Conservation (phyloP, 257 asterid species). For the Thymus quinquecostatus region DNA sequence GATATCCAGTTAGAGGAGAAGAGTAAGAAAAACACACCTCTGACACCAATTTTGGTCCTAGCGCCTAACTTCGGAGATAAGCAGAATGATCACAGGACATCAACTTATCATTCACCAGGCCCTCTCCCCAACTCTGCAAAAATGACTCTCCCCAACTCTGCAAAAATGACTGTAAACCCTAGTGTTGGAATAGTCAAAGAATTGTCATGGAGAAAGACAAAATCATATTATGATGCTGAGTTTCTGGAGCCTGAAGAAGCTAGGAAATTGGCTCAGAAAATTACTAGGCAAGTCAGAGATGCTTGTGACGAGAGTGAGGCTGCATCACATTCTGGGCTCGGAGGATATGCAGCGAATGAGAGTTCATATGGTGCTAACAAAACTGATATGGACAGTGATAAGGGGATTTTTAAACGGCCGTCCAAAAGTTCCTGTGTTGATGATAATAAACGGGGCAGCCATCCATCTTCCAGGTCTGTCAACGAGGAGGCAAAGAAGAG, state of each 20-base stretch:
- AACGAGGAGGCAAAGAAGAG: conserved; percentile 56
- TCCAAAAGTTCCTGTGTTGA: conserved; percentile 44
- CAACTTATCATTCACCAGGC: conserved; percentile 37
- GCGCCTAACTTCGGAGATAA: conserved; percentile 49
- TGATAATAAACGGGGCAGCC: conserved; percentile 35
- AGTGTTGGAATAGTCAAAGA: conserved; percentile 33
- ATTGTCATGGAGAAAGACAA: conserved; percentile 35
- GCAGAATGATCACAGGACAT: conserved; percentile 38
- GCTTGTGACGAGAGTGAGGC: conserved; percentile 31
- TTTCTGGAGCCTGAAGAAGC: conserved; percentile 46
- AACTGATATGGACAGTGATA: conserved; percentile 54
- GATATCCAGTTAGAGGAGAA: conserved; percentile 40
- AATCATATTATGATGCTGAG: conserved; percentile 31
- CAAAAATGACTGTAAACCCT: conserved; percentile 34
- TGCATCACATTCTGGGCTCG: conserved; percentile 37
- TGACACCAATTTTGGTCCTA: conserved; percentile 55
- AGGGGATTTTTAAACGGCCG: conserved; percentile 36
- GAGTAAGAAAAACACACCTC: conserved; percentile 34
- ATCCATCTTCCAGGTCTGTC: conserved; percentile 45
- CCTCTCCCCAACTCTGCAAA: conserved; percentile 17
- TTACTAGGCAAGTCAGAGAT: conserved; percentile 50
- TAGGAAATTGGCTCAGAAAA: conserved; percentile 51
- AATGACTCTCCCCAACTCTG: conserved; percentile 22
- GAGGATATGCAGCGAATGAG: conserved; percentile 63
- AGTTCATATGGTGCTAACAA: conserved; percentile 56